Evolutionary conservation across 1,139 yeast genomes (phyloP), one percentile per base, ranked within the genome.

Genomic region (Lodderomyces orthopsilosis): DNA sequence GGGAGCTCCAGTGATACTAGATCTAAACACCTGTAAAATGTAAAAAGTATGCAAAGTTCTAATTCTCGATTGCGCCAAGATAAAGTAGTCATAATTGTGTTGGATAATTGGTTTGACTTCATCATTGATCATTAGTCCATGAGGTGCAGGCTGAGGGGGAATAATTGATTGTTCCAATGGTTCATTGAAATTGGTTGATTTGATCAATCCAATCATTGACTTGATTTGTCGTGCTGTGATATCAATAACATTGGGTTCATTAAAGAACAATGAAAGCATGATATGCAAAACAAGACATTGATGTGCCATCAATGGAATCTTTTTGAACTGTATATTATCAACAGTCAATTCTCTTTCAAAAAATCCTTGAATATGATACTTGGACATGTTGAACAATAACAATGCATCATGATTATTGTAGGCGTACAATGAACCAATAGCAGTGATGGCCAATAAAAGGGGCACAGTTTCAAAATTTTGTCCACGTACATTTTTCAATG

Each of bases 351-450:
- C 74, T 41, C 75, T 73, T 56, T 87, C 95, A 65, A 89, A 75
- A 54, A 80, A 83, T 50, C 80, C 80, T 57, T 87, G 94, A 47
- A 88, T 83, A 53, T 87, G 83, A 52, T 78, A 82, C 57, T 93
- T 79, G 9, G 95, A 81, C 43, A 89, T 76, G 58, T 88, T 89
- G 64, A 87, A 89, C 43, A 90, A 68, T 17, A 86, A 71, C 53
- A 85, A 74, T 0, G 96, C 86, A 57, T 86, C 86, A 33, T 82
- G 70, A 21, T 87, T 85, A 59, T 90, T 95, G 63, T 85, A 88
- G 1, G 87, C 80, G 56, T 88, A 88, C 22, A 90, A 69, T 0
- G 97, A 96, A 36, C 98, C 98, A 47, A 90, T 79, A 18, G 95
- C 85, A 1, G 95, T 85, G 79, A 90, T 86, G 10, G 93, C 79